phyloP scores from a whole-genome alignment of 257 asterid genomes.

The Pogostemon cablin region DNA sequence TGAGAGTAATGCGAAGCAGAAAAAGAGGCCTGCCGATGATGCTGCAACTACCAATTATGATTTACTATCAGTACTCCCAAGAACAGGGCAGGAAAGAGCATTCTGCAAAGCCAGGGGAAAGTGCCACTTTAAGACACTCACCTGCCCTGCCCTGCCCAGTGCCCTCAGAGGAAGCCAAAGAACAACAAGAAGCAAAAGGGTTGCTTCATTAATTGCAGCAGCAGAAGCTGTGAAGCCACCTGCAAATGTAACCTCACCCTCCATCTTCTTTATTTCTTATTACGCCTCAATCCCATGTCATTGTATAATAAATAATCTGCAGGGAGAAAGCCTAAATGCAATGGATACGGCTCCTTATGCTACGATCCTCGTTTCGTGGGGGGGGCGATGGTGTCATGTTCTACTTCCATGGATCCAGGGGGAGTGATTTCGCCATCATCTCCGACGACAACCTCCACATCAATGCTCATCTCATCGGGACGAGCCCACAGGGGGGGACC shows the following conservation, averaged over 20 bases:
- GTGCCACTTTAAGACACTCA: constrained; percentile 48
- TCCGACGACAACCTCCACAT: constrained; percentile 70
- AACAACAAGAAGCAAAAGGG: constrained; percentile 63
- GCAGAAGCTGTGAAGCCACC: constrained; percentile 57
- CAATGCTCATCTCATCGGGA: constrained; percentile 75
- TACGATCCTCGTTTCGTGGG: constrained; percentile 76
- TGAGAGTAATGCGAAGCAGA: neutral
- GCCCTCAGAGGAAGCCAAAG: constrained; percentile 61
- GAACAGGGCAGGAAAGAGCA: constrained; percentile 50
- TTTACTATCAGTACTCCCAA: constrained; percentile 37
- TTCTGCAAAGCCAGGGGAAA: constrained; percentile 48
- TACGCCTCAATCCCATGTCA: neutral
- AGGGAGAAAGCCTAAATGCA: constrained; percentile 75
- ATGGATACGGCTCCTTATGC: constrained; percentile 64
- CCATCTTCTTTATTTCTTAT: neutral
- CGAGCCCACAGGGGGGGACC: constrained; percentile 65
- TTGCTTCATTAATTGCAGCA: constrained; percentile 64
- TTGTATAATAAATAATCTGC: neutral
- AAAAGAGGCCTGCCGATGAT: constrained; percentile 32
- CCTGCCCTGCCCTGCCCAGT: constrained; percentile 66
- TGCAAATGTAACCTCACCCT: constrained; percentile 50
- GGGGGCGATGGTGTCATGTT: constrained; percentile 85
- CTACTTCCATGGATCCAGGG: constrained; percentile 81
- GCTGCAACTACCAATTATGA: constrained; percentile 51
- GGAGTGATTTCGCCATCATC: constrained; percentile 58